These are phyloP conservation scores for Sherardia arvensis DNA, from an alignment of 257 asterid genomes.

Conservation along the genomic window DNA sequence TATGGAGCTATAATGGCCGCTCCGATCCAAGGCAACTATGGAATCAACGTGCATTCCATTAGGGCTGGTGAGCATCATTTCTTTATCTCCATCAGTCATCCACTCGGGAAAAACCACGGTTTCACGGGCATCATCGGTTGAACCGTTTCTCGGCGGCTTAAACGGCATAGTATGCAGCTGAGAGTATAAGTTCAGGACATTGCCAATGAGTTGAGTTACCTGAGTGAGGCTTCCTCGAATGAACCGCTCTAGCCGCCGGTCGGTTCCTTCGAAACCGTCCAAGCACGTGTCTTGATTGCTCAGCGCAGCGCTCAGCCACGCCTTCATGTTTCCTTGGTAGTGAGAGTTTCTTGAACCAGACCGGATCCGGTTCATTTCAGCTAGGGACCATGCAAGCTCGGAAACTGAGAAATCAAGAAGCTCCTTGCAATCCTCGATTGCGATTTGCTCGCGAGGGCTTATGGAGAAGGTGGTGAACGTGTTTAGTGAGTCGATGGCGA, in stretches of 20 bases:
- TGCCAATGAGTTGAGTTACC: conserved; percentile 78
- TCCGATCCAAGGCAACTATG: conserved; percentile 70
- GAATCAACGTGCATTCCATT: conserved; percentile 57
- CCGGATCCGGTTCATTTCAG: conserved; percentile 59
- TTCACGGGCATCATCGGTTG: not conserved
- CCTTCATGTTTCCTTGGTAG: conserved; percentile 64
- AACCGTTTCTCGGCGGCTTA: conserved; percentile 25
- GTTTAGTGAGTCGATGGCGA: conserved; percentile 41
- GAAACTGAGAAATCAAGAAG: conserved; percentile 84
- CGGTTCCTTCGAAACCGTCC: conserved; percentile 93
- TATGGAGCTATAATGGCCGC: conserved; percentile 56
- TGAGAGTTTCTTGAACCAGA: conserved; percentile 32
- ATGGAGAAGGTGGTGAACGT: conserved; percentile 62
- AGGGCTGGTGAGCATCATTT: conserved; percentile 26
- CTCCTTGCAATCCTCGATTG: conserved; percentile 85
- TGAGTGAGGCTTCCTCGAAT: conserved; percentile 62
- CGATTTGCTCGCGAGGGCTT: conserved; percentile 60
- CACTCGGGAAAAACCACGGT: conserved; percentile 41
- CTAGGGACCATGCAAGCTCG: conserved; percentile 75
- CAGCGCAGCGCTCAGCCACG: conserved; percentile 93
- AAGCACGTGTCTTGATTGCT: conserved; percentile 97
- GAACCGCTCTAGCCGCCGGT: conserved; percentile 53
- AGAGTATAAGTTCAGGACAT: conserved; percentile 59
- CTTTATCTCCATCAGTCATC: conserved; percentile 74
- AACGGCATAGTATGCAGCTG: conserved; percentile 55